phyloP scores from a whole-genome alignment of 306 rosid species.

The Sesbania bispinosa region DNA sequence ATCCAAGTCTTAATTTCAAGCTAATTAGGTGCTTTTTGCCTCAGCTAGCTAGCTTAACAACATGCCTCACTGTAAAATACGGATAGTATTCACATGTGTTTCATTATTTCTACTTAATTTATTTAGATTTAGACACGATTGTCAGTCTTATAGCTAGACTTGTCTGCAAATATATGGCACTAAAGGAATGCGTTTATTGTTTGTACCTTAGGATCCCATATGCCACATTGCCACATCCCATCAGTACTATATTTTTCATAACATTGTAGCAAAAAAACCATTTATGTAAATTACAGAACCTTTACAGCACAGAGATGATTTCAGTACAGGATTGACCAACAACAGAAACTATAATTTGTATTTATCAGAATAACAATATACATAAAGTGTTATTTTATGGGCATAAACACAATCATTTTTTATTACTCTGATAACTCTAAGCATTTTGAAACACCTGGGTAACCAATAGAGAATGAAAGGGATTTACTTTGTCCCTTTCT shows the following conservation, averaged over 20 bases:
- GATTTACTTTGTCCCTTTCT: neutral
- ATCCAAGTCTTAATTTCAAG: neutral
- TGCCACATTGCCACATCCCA: constrained; percentile 20
- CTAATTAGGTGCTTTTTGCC: neutral
- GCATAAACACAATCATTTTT: constrained; percentile 18
- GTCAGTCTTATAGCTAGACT: constrained; percentile 18
- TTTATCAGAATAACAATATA: constrained; percentile 31
- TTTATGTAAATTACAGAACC: neutral
- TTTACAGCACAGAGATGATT: neutral
- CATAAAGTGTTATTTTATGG: constrained; percentile 18
- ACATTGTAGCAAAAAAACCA: neutral
- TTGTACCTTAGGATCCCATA: constrained; percentile 7
- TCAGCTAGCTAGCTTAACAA: neutral
- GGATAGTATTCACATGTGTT: neutral
- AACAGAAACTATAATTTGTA: constrained; percentile 21
- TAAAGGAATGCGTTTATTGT: neutral
- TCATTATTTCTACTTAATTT: neutral
- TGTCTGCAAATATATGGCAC: constrained; percentile 7
- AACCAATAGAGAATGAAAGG: neutral
- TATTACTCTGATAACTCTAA: constrained; percentile 21
- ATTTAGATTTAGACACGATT: neutral
- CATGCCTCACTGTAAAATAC: neutral
- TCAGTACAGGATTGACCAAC: constrained; percentile 3
- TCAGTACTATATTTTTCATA: constrained; percentile 10
- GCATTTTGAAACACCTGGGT: neutral